These are phyloP conservation scores for Solanum piurae DNA, from an alignment of 257 asterid genomes.

Conservation along the genomic window DNA sequence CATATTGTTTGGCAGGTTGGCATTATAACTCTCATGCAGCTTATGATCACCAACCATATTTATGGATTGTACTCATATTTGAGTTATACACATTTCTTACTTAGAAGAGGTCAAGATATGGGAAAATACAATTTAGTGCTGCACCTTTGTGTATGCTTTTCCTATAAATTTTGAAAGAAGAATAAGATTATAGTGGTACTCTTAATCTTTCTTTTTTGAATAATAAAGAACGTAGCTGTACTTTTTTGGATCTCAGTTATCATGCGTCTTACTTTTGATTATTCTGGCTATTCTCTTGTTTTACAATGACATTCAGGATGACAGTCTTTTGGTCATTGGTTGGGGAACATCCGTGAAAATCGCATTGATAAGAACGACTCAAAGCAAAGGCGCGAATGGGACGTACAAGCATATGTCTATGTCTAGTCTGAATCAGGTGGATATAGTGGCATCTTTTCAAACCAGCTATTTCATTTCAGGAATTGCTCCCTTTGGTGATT, in stretches of 20 bases:
- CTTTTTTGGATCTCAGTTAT: not conserved
- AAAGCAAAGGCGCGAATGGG: constrained; percentile 53
- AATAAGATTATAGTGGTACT: not conserved
- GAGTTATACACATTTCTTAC: not conserved
- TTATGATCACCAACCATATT: not conserved
- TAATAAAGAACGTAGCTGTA: not conserved
- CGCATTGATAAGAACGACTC: constrained; percentile 65
- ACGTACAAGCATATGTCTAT: constrained; percentile 42
- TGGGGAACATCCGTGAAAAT: constrained; percentile 93
- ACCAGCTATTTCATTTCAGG: constrained; percentile 96
- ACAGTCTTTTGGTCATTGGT: constrained; percentile 84
- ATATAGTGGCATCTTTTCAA: constrained; percentile 93
- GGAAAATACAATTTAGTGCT: not conserved
- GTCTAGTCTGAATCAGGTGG: constrained; percentile 87
- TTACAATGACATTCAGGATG: constrained; percentile 57
- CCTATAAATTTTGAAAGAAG: not conserved
- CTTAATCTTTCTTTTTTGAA: not conserved
- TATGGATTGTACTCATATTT: not conserved
- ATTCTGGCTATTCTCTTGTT: constrained; percentile 13
- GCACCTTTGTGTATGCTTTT: not conserved
- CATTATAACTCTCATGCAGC: not conserved
- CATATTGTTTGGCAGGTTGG: constrained; percentile 98
- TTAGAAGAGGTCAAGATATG: not conserved
- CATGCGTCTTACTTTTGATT: not conserved
- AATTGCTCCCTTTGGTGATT: constrained; percentile 95